Evolutionary conservation across 352 stramenopile genomes (phyloP).

Genomic region (Plasmopara viticola): DNA sequence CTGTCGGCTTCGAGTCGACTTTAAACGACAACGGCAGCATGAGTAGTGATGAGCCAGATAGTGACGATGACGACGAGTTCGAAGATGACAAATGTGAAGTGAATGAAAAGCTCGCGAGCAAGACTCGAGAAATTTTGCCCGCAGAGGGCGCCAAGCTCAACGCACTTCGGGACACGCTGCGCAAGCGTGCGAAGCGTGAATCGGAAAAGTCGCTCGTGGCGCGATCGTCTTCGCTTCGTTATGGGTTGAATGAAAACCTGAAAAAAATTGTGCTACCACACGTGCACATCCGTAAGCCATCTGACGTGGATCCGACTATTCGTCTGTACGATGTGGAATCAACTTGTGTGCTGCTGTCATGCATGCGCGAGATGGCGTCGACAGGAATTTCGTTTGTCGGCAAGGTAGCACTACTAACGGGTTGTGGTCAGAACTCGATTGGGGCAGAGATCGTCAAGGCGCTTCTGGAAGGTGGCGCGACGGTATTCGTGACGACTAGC

Average conservation of each 20-base stretch:
- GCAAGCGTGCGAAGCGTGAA: constrained; percentile 31
- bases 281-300: constrained; percentile 72
- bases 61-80: constrained; percentile 35
- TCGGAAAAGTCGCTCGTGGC: constrained; percentile 32
- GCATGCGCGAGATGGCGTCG: constrained; percentile 82
- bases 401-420: constrained; percentile 82
- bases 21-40: constrained; percentile 42
- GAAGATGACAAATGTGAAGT: constrained; percentile 7
- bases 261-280: constrained; percentile 65
- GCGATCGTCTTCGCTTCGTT: constrained; percentile 42
- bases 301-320: constrained; percentile 68
- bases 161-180: constrained; percentile 43
- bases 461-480: constrained; percentile 78
- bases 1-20: constrained; percentile 53
- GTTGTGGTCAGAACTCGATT: constrained; percentile 82
- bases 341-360: constrained; percentile 68
- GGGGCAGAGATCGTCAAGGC: constrained; percentile 78
- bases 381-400: constrained; percentile 78
- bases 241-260: constrained; percentile 51
- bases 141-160: background rate
- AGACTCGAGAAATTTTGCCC: background rate
- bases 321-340: constrained; percentile 77
- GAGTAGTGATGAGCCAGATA: constrained; percentile 37
- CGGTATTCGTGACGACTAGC: constrained; percentile 80
- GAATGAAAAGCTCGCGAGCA: background rate